Base-by-base conservation (phyloP, 768 basidiomycete genomes). In the Suillus decipiens region DNA sequence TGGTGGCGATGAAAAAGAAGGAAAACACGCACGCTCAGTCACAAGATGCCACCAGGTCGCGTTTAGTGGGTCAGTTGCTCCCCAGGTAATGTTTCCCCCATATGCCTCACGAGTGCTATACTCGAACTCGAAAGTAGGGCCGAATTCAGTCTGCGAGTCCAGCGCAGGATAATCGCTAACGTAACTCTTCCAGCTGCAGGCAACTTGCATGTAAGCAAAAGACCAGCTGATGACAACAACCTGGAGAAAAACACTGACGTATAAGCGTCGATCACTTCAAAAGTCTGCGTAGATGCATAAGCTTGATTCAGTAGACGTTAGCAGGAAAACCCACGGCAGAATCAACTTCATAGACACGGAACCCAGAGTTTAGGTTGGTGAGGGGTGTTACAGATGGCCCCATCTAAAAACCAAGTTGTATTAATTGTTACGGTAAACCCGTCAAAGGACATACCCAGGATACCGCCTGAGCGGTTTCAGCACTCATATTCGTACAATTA, bases 11-110 rank as follows among this genome's bases (percentile, higher is more conserved):
- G 24, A 37, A 57, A 28, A 34, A 36, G 33, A 55, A 9, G 5
- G 19, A 28, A 37, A 39, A 41, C 63, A 76, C 81, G 65, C 61
- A 87, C 89, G 82, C 75, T 91, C 89, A 11, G 90, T 92, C 47
- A 92, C 88, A 53, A 74, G 82, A 68, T 92, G 90, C 90, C 90
- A 92, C 87, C 88, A 92, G 11, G 91, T 92, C 8, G 89, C 89
- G 64, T 92, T 92, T 65, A 93, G 74, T 0, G 90, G 90, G 70
- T 89, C 89, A 60, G 80, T 78, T 3, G 76, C 71, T 33, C 80
- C 77, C 90, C 90, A 92, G 39, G 82, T 78, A 1, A 80, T 73
- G 60, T 75, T 83, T 42, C 69, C 70, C 37, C 89, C 90, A 63
- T 90, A 93, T 0, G 87, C 78, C 60, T 84, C 79, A 48, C 90